phyloP scores from a whole-genome alignment of 163 green algal species.

The Prototheca wickerhamii region DNA sequence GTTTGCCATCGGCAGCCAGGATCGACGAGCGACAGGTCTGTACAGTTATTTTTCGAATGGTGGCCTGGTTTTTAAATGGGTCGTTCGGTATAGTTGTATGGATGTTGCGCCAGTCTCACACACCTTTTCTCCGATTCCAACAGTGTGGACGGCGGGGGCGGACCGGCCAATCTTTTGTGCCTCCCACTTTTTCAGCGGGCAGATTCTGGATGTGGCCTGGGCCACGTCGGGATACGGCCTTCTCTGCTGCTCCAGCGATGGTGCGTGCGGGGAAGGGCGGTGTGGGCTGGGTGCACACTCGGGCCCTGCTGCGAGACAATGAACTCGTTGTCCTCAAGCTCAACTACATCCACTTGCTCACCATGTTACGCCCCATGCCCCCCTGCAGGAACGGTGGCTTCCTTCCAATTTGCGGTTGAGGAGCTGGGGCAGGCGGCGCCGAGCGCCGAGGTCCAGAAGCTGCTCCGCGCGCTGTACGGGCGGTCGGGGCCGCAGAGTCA shows the following conservation, averaged over 20 bases:
- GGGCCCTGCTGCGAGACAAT: too few species aligned
- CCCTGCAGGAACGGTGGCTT: conserved; percentile 23
- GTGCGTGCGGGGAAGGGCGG: conserved; percentile 19
- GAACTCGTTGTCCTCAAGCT: too few species aligned
- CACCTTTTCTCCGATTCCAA: background rate
- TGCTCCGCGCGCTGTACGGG: conserved; percentile 45
- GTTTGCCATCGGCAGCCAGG: conserved; percentile 56
- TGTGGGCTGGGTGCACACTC: background rate
- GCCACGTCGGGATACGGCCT: conserved; percentile 64
- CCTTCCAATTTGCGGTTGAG: conserved; percentile 33
- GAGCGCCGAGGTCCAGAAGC: conserved; percentile 26
- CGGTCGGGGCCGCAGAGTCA: conserved; percentile 1
- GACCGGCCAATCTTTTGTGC: conserved; percentile 37
- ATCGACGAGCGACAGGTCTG: conserved; percentile 42
- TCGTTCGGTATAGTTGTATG: background rate
- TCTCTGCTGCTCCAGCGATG: conserved; percentile 70
- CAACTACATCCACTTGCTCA: background rate
- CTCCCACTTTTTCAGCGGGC: conserved; percentile 44
- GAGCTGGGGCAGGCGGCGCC: conserved; percentile 58
- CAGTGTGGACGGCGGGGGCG: conserved; percentile 21
- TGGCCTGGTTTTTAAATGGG: background rate
- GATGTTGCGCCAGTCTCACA: background rate
- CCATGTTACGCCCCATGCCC: background rate
- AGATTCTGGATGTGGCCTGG: conserved; percentile 72
- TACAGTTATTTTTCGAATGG: too few species aligned